Base-by-base conservation (phyloP, 345 rosid species). In the Abelmoschus esculentus region DNA sequence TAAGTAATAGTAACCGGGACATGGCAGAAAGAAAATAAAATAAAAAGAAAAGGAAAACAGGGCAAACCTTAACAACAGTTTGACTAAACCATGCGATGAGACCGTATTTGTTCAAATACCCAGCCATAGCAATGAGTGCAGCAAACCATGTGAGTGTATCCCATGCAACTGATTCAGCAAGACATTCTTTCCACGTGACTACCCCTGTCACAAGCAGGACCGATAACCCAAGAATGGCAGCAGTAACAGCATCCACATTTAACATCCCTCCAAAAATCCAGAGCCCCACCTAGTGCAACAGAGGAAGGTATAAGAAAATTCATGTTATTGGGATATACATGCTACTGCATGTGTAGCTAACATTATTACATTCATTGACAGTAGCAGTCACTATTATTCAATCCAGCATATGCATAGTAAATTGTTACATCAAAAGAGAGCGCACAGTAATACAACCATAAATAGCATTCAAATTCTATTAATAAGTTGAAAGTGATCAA, bases 71-170 rank as follows among this genome's bases (percentile, higher is more conserved):
- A 75, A 96, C 99, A 2, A 96, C 99, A 36, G 91, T 89, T 81
- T 89, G 88, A 86, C 99, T 96, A 83, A 96, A 96, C 98, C 99
- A 92, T 73, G 91, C 82, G 77, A 96, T 87, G 66, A 96, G 98
- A 77, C 99, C 99, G 38, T 96, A 92, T 83, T 96, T 96, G 87
- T 96, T 96, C 54, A 96, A 93, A 74, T 96, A 92, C 12, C 99
- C 98, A 38, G 99, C 99, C 98, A 95, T 92, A 62, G 99, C 99
- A 75, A 95, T 95, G 60, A 95, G 97, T 62, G 99, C 99, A n/a
- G 99, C 99, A 73, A 95, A 95, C 99, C 99, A 95, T 3, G 98
- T 95, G 54, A 95, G 97, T 62, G 99, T 95, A 76, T 95, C 99
- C 99, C 99, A 95, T 56, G 99, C 99, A 29, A 95, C 98, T 1